A percentile compares a stretch with the other conserved stretches of the same genome.
phyloP scores from a whole-genome alignment of 1,284 basidiomycete species.

The Fomitopsis pinicola region DNA sequence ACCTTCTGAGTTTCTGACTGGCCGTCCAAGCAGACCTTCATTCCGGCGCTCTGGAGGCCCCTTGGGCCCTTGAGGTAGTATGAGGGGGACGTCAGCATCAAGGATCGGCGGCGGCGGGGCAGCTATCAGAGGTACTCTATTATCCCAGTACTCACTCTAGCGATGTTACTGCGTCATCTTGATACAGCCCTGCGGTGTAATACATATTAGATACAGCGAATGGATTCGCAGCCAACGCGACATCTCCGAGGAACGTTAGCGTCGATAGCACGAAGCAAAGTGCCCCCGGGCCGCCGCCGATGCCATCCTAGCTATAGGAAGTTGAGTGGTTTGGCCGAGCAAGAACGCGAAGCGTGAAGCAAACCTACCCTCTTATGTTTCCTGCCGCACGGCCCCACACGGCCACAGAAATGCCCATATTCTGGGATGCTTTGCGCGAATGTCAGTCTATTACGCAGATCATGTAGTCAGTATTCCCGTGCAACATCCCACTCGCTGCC shows the following conservation, averaged over 20 bases:
- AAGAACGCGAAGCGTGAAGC: too few relatives aligned
- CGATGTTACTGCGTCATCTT: conserved; percentile 20
- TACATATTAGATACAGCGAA: conserved; percentile 31
- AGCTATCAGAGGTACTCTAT: not conserved
- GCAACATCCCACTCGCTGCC: too few relatives aligned
- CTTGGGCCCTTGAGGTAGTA: conserved; percentile 6
- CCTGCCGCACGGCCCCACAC: too few relatives aligned
- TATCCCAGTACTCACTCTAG: conserved; percentile 17
- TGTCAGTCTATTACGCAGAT: too few relatives aligned
- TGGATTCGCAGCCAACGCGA: conserved; percentile 21
- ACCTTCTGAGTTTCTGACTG: conserved; percentile 26
- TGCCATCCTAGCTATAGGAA: too few relatives aligned
- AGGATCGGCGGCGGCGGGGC: not conserved
- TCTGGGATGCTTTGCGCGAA: too few relatives aligned
- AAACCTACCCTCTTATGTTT: too few relatives aligned
- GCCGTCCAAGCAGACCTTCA: conserved; percentile 32
- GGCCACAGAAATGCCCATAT: too few relatives aligned
- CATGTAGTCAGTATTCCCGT: too few relatives aligned
- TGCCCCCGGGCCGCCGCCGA: not conserved
- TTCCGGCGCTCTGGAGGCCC: conserved; percentile 25
- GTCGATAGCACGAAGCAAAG: not conserved
- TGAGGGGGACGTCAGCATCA: not conserved
- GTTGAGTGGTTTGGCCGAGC: too few relatives aligned
- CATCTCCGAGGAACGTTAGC: not conserved
- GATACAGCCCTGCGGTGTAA: conserved; percentile 28